Base-by-base conservation (phyloP, 306 rosid species). In the Acacia crassicarpa region DNA sequence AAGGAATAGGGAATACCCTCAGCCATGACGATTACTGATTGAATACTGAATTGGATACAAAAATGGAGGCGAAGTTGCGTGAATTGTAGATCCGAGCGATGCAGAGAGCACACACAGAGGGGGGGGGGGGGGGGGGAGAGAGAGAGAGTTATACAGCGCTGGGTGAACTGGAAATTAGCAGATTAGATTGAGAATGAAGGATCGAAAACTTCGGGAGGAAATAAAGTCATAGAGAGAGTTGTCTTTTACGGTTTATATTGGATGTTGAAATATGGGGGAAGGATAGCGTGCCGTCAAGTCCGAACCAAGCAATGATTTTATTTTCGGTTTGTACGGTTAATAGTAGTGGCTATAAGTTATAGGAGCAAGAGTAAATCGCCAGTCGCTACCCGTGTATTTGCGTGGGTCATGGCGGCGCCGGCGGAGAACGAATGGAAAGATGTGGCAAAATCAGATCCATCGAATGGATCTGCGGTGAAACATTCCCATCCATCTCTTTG, bases 1-100 rank as follows among this genome's bases (percentile, higher is more conserved):
- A 68, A 40, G 58, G 45, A 67, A 45, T 22, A 84, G 86, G 19
- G 48, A 79, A 67, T 79, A 87, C 90, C 96, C 87, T 77, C 49
- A 19, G 78, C 82, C 97, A 92, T 90, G 87, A 75, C 62, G 76
- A 67, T 49, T 71, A 53, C 62, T 76, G 89, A 84, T 82, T 61
- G 78, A 67, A 41, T 70, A 58, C 67, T 75, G 89, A 84, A 82
- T 73, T 25, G n/a, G 48, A 70, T 22, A 5, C 75, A 43, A n/a
- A 77, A 79, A 16, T 14, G 44, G 58, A 22, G 53, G 5, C 4
- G 17, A 58, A 44, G 54, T 66, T 75, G 78, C 22, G 71, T 38
- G 78, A 78, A 68, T 67, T 65, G 61, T 61, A 76, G 68, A 80
- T 75, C 25, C 71, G 76, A 75, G 82, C 76, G 51, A 53, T 9